Base-by-base conservation (phyloP, 345 rosid genomes). In the Populus euphratica region DNA sequence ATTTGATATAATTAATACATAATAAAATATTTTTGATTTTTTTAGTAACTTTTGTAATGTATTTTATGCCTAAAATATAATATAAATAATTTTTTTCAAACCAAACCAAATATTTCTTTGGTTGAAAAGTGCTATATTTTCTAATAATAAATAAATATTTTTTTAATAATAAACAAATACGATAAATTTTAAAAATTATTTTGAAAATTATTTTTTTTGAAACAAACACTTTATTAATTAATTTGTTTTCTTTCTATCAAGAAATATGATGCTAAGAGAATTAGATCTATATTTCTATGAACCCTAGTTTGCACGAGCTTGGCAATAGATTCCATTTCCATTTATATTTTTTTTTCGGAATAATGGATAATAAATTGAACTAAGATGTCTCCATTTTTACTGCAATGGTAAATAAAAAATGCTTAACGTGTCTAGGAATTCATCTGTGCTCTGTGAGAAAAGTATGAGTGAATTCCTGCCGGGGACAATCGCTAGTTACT, bases 21-120 rank as follows among this genome's bases (percentile, higher is more conserved):
- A 5, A 33, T 4, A 33, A 33, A 0, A 33, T 33, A 4, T 33
- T 33, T 33, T 33, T 33, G 0, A 33, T 4, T 33, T 33, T 33
- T 33, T 33, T 33, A 33, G 3, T 33, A 33, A 33, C 36, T 33
- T 33, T 33, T 33, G 5, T 33, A 4, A 33, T 4, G 5, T 33
- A 33, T 33, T 33, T 33, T 33, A 0, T 33, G 0, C 36, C 36
- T 4, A 5, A 4, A 33, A 33, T 33, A 33, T 4, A 33, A 33
- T 4, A 4, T 4, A 33, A 33, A 33, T 33, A 33, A 0, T 33
- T 33, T 33, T 5, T 33, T 33, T 3, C 0, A 33, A 33, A 33
- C 0, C 5, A 33, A 33, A 0, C 5, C 5, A 33, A 3, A 4
- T 33, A 0, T 33, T 33, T 4, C 0, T 33, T 33, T 4, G 0